Base-by-base conservation (phyloP, 169 alveolate species). In the Eimeria nieschulzi region DNA sequence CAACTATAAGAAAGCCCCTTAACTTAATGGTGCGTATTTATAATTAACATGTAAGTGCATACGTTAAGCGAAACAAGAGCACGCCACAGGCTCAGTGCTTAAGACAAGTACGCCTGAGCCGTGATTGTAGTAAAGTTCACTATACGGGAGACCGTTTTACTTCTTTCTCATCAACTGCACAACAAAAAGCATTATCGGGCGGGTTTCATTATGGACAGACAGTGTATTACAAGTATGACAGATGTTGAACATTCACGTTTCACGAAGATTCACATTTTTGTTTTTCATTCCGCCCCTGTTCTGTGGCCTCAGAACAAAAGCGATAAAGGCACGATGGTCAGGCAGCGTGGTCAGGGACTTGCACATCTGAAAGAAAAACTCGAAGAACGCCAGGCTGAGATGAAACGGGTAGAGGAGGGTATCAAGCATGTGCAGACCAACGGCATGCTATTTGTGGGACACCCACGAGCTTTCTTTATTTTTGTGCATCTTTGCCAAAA, bases 111-210 rank as follows among this genome's bases (percentile, higher is more conserved):
- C n/a, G n/a, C n/a, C n/a, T n/a, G n/a, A n/a, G n/a, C n/a, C n/a
- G n/a, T n/a, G n/a, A n/a, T n/a, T n/a, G n/a, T n/a, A n/a, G n/a
- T n/a, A n/a, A n/a, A n/a, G n/a, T n/a, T n/a, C n/a, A n/a, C n/a
- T n/a, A n/a, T n/a, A n/a, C 56, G 88, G 61, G 88, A 80, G 53
- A 61, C 51, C 61, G 76, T 26, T 17, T 25, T 54, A 23, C 2
- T 80, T 9, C 88, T 80, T 6, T 56, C 88, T 51, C 88, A 80
- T 59, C 88, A 80, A 12, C 88, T 80, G 17, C 73, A 80, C n/a
- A 63, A 68, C 33, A 68, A 59, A 9, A 80, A 80, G 88, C 76
- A 68, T 54, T 76, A 59, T 59, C 56, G 55, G 19, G 88, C 61
- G 33, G 61, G 88, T 39, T 56, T 10, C 54, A 54, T 33, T 26